These are phyloP conservation scores for Fusarium compactum DNA, from an alignment of 2,329 filamentous ascomycete genomes.

Conservation along the genomic window DNA sequence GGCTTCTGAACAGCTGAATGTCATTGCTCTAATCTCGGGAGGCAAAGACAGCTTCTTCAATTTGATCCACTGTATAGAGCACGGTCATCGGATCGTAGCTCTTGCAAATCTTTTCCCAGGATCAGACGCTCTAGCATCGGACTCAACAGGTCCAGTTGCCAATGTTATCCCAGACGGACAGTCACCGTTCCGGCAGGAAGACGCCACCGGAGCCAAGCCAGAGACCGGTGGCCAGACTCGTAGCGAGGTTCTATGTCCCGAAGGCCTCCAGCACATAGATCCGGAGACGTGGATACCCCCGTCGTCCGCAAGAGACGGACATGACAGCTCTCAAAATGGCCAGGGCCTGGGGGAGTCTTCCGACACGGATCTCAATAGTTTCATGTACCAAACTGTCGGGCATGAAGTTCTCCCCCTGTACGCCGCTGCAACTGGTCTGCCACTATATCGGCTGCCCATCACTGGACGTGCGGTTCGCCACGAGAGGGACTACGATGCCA, in stretches of 20 bases:
- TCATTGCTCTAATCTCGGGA: conserved; percentile 93
- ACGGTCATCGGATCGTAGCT: conserved; percentile 87
- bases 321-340: conserved; percentile 17
- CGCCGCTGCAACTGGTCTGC: conserved; percentile 79
- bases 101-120: conserved; percentile 84
- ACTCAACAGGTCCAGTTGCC: conserved; percentile 11
- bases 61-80: conserved; percentile 86
- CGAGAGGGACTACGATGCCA: conserved; percentile 74
- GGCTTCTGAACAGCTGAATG: conserved; percentile 68
- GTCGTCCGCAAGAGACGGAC: conserved; percentile 3
- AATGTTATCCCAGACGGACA: conserved; percentile 17
- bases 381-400: conserved; percentile 99
- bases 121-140: conserved; percentile 19
- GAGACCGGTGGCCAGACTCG: conserved; percentile 8
- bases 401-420: conserved; percentile 90
- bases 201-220: conserved; percentile 26
- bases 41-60: conserved; percentile 98
- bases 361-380: conserved; percentile 82
- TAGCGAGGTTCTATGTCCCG: conserved; percentile 27
- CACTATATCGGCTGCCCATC: conserved; percentile 86
- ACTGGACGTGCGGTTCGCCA: conserved; percentile 76
- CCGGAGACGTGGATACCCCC: conserved; percentile 38
- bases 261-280: conserved; percentile 41
- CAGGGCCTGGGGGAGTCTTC: conserved; percentile 30
- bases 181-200: conserved; percentile 23